A percentile compares a stretch with the other conserved stretches of the same genome.
These are phyloP conservation scores for Gossypium trilobum DNA, from an alignment of 441 rosid genomes.

Conservation along the genomic window DNA sequence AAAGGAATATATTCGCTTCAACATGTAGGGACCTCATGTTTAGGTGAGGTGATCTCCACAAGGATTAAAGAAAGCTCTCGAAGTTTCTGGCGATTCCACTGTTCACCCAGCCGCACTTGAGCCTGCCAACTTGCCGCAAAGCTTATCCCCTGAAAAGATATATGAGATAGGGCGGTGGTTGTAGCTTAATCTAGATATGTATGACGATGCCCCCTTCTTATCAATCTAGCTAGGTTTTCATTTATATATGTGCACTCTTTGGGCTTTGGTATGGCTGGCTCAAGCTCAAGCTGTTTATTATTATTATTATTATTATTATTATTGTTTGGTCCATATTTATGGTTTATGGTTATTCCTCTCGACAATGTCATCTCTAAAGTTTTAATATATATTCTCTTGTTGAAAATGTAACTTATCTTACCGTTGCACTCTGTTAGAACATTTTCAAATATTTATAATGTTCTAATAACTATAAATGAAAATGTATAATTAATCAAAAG, in stretches of 20 bases:
- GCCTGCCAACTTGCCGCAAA: slow-evolving; percentile 6
- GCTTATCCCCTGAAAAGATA: neutral
- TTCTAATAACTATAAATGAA: no score
- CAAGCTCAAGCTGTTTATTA: neutral
- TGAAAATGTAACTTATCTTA: no score
- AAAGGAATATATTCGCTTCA: slow-evolving; percentile 14
- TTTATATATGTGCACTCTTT: neutral
- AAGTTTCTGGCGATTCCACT: slow-evolving; percentile 6
- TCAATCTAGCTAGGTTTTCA: neutral
- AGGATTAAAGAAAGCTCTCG: neutral
- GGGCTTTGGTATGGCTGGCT: neutral
- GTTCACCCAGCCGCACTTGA: neutral
- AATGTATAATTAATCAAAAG: no score
- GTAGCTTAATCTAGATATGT: slow-evolving; percentile 6
- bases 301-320: no score
- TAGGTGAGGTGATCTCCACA: neutral
- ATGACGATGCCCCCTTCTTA: neutral
- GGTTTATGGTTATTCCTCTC: no score
- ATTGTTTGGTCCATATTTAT: no score
- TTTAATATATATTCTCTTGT: no score
- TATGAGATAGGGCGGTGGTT: neutral
- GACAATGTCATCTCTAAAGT: no score
- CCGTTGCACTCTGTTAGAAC: no score
- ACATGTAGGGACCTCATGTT: slow-evolving; percentile 11
- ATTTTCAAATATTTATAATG: no score